Evolutionary conservation across 768 basidiomycete genomes (phyloP).

Genomic region (Trametes cingulata): DNA sequence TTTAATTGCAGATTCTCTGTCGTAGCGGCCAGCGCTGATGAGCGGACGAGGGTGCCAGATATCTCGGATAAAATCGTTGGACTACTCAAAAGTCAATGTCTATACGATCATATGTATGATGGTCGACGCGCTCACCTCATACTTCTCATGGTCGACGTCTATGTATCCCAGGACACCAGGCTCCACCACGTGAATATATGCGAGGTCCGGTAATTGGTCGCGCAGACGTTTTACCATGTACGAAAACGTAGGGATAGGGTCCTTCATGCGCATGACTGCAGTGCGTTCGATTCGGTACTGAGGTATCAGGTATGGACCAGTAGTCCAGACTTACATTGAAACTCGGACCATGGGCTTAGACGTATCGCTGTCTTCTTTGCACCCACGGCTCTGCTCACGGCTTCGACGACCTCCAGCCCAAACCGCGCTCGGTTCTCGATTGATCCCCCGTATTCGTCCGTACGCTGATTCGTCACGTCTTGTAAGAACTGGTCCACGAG

Average conservation of each 20-base stretch:
- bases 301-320: no score
- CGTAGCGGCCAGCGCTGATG: conserved; percentile 30
- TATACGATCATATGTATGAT: not conserved
- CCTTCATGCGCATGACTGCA: conserved; percentile 48
- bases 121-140: not conserved
- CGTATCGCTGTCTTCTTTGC: conserved; percentile 42
- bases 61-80: conserved; percentile 26
- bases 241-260: conserved; percentile 55
- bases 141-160: not conserved
- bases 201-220: conserved; percentile 4
- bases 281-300: not conserved
- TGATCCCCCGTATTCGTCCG: conserved; percentile 49
- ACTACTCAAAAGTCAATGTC: not conserved
- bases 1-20: conserved; percentile 24
- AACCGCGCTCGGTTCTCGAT: conserved; percentile 47
- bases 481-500: conserved; percentile 42
- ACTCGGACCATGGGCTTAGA: conserved; percentile 33
- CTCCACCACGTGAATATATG: conserved; percentile 36
- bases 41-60: conserved; percentile 26
- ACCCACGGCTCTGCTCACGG: conserved; percentile 41
- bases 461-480: conserved; percentile 39
- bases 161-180: conserved; percentile 6
- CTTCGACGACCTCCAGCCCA: conserved; percentile 41
- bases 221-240: conserved; percentile 29
- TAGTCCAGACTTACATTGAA: conserved; percentile 28